These are phyloP conservation scores for Sporobolomyces roseus DNA, from an alignment of 768 basidiomycete species.

Conservation along the genomic window DNA sequence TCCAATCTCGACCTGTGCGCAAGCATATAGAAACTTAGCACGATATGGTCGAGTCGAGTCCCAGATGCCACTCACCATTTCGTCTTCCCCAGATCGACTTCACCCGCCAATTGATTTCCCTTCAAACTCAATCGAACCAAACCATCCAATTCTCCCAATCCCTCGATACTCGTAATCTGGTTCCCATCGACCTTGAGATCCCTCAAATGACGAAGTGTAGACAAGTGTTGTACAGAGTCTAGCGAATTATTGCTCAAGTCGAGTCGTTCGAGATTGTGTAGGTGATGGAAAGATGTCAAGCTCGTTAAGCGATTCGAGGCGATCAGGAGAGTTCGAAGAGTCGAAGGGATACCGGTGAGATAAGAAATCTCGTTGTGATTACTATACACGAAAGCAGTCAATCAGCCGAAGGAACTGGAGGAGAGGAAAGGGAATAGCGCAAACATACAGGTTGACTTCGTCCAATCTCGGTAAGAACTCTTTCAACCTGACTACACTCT, in stretches of 20 bases:
- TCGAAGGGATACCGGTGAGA: slow-evolving; percentile 52
- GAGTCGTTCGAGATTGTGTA: slow-evolving; percentile 77
- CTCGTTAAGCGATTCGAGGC: slow-evolving; percentile 65
- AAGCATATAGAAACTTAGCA: no score
- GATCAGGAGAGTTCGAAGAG: slow-evolving; percentile 48
- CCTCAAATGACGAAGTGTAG: slow-evolving; percentile 74
- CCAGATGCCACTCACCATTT: slow-evolving; percentile 64
- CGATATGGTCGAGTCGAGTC: no score
- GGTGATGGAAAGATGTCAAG: slow-evolving; percentile 80
- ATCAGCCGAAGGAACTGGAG: slow-evolving; percentile 1
- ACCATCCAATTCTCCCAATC: slow-evolving; percentile 71
- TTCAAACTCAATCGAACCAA: slow-evolving; percentile 78
- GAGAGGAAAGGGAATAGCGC: slow-evolving; percentile 39
- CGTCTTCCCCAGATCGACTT: slow-evolving; percentile 59
- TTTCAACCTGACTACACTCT: slow-evolving; percentile 76
- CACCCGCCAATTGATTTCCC: slow-evolving; percentile 62
- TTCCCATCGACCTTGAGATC: slow-evolving; percentile 90
- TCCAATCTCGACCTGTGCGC: slow-evolving; percentile 60
- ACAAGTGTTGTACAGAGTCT: slow-evolving; percentile 73
- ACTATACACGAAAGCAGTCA: slow-evolving; percentile 35
- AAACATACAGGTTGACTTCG: slow-evolving; percentile 60
- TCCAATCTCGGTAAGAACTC: slow-evolving; percentile 63
- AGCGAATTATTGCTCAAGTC: slow-evolving; percentile 88
- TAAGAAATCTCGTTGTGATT: slow-evolving; percentile 51
- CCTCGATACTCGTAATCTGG: slow-evolving; percentile 66